Evolutionary conservation across 257 asterid species (phyloP).

Genomic region (Solanum tarijense): DNA sequence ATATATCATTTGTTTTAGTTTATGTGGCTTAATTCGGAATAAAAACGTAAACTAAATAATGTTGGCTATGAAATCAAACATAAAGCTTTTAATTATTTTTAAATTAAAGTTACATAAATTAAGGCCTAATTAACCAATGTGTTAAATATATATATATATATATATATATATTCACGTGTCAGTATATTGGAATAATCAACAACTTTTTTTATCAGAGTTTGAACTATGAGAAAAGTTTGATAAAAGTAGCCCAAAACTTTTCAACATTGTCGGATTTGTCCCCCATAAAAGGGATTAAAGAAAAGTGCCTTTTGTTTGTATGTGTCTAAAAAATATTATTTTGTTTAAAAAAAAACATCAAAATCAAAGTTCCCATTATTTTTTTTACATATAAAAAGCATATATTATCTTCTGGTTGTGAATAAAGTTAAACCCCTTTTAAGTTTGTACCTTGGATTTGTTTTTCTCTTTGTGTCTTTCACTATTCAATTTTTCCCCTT

Average conservation of each 20-base stretch:
- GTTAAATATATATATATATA: not conserved
- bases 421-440: slow-evolving; percentile 21
- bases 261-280: slow-evolving; percentile 22
- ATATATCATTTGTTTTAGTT: not conserved
- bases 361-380: not conserved
- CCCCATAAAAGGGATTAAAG: not conserved
- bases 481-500: slow-evolving; percentile 4
- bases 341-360: not conserved
- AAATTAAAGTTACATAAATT: not conserved
- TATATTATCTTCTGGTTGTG: slow-evolving; percentile 22
- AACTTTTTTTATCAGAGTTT: slow-evolving; percentile 29
- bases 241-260: slow-evolving; percentile 9
- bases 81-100: not conserved
- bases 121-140: not conserved
- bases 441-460: slow-evolving; percentile 59
- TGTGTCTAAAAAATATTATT: not conserved
- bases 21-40: not conserved
- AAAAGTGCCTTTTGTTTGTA: not conserved
- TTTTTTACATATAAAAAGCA: not conserved
- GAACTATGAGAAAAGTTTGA: slow-evolving; percentile 9
- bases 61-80: not conserved
- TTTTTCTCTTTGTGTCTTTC: slow-evolving; percentile 43
- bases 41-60: not conserved
- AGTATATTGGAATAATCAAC: slow-evolving; percentile 19
- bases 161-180: slow-evolving; percentile 26